Evolutionary conservation across 2,329 filamentous ascomycete species (phyloP), one percentile per base, ranked within the genome.

Genomic region (Biscogniauxia mediterranea): DNA sequence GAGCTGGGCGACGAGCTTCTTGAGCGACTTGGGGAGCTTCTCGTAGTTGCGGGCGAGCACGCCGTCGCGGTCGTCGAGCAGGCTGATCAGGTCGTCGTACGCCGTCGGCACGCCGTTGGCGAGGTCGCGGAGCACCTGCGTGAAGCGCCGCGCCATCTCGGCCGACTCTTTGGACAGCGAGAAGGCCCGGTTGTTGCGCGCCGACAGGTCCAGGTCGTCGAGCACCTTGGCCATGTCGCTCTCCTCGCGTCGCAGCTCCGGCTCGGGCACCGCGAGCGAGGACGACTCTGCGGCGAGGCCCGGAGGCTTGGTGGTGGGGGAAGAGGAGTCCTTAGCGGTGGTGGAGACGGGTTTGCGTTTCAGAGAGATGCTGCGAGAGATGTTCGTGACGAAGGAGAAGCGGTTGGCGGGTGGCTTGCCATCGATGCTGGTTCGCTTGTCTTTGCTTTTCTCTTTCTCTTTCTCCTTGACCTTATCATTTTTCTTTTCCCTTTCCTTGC

Each of bases 41-140:
- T 87, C 85, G 70, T 84, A 89, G 61, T 81, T 81, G 60, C 81
- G 80, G 50, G 81, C 79, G n/a, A 89, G 78, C n/a, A 81, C 78
- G 61, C 83, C 83, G 70, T 89, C 84, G 62, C 81, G 81, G 71
- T 88, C 85, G 61, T 88, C 84, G 52, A 89, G 75, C 21, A 89
- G 81, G 15, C 73, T 70, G 2, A 81, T 87, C n/a, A 99, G 88
- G 74, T 99, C 95, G 71, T 90, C 84, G 75, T 96, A 97, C 2
- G 95, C 95, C 0, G 94, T 97, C 2, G 95, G 95, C 1, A 92
- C 95, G 64, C 95, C 95, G 73, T 93, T 93, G 70, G 95, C 86
- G 17, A 97, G 85, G 74, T 99, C 95, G 73, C 94, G 95, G 72
- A 99, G 90, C 38, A 97, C 89, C 59, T 93, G 82, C 1, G 92